These are phyloP conservation scores for Alternaria sp. DNA, from an alignment of 2,329 filamentous ascomycete species.

Conservation along the genomic window DNA sequence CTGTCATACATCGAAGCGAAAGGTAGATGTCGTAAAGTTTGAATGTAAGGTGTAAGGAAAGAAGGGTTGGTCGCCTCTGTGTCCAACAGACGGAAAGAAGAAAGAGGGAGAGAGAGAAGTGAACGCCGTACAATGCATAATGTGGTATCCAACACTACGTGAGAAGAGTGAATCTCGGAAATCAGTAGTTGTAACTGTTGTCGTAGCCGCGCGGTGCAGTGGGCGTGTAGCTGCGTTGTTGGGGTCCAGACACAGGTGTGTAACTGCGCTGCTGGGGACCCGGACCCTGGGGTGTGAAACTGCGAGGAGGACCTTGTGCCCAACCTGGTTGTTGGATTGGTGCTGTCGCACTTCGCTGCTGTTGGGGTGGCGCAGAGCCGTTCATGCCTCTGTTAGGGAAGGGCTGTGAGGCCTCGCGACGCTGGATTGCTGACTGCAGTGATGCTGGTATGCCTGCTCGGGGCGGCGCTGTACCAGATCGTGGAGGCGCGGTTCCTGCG, in stretches of 20 bases:
- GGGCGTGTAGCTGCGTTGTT: conserved; percentile 2
- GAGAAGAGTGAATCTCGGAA: conserved; percentile 6
- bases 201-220: conserved; percentile 23
- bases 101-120: conserved; percentile 15
- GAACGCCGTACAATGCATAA: conserved; percentile 28
- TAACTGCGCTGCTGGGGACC: conserved; percentile 17
- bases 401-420: conserved; percentile 46
- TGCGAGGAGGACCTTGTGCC: conserved; percentile 23
- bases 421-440: conserved; percentile 49
- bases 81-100: conserved; percentile 20
- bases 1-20: background rate
- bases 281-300: conserved; percentile 12
- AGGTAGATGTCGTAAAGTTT: conserved; percentile 4
- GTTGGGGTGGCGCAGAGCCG: conserved; percentile 26
- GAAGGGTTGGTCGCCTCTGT: conserved; percentile 15
- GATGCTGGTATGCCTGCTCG: conserved; percentile 43
- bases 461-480: conserved; percentile 34
- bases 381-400: conserved; percentile 39
- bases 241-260: conserved; percentile 12
- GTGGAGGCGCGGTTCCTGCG: conserved; percentile 37
- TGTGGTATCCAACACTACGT: conserved; percentile 18
- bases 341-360: conserved; percentile 47
- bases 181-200: conserved; percentile 27
- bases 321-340: conserved; percentile 42
- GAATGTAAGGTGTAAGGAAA: conserved; percentile 5